Base-by-base conservation (phyloP, 371 early-diverging fungal species). In the Mucor irregularis region DNA sequence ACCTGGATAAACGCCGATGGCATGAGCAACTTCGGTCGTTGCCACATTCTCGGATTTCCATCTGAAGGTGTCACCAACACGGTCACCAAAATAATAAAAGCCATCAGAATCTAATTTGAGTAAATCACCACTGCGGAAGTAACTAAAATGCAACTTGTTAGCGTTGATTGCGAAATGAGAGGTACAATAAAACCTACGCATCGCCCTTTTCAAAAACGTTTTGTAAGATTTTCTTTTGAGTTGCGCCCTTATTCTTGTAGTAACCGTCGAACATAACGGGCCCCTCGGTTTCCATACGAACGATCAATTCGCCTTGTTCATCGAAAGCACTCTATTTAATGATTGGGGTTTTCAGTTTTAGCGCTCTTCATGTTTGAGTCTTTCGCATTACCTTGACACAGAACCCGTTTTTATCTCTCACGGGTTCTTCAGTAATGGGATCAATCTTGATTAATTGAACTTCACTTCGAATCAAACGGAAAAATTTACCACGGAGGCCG, bases 11-110 rank as follows among this genome's bases (percentile, higher is more conserved):
- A 66, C 42, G 6, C 78, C 78, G 7, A 90, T 34, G 2, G 71
- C 83, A 45, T 79, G 80, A 2, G 83, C 77, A 2, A 89, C 86
- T 64, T 89, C 88, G 5, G 78, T 73, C 11, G 88, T 85, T 11
- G 85, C 73, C 13, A 88, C 86, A 48, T 88, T 88, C 61, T 88
- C 88, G 5, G 82, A 71, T 37, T 86, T 84, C 88, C 88, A 88
- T 10, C 88, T 72, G 73, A 89, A 90, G 0, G 90, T 85, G 38
- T 91, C 90, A 3, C 90, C 90, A 17, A 84, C 63, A 21, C 91
- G 84, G 45, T 90, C 90, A 13, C 82, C 82, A 74, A 91, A 90
- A 69, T 81, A 88, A 59, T 72, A 84, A 63, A 74, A 85, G 2
- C 87, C 88, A 13, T 80, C 72, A 7, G 50, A 42, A 53, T 81